These are phyloP conservation scores for Phytophthora crassamura DNA, from an alignment of 352 stramenopile species.

Conservation along the genomic window DNA sequence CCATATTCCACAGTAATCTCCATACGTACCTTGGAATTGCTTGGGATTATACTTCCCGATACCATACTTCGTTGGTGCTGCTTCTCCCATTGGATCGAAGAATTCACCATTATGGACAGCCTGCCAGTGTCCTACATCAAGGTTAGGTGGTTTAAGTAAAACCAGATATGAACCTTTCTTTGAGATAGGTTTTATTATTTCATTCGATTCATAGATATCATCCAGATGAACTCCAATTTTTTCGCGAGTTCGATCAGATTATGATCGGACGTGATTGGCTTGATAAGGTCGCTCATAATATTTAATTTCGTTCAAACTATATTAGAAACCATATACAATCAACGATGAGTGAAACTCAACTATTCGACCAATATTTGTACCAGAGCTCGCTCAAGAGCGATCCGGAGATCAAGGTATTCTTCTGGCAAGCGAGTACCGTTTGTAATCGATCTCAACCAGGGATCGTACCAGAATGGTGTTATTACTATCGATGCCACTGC, in stretches of 20 bases:
- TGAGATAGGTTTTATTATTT: slow-evolving; percentile 4
- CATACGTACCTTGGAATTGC: slow-evolving; percentile 16
- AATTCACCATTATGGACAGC: slow-evolving; percentile 5
- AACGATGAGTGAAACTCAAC: slow-evolving; percentile 10
- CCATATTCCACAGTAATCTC: slow-evolving; percentile 18
- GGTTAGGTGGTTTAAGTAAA: background rate
- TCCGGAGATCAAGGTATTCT: too few relatives aligned
- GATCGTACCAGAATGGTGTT: slow-evolving; percentile 9
- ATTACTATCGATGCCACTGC: slow-evolving; percentile 11
- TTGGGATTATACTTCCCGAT: slow-evolving; percentile 8
- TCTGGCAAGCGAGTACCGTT: slow-evolving; percentile 2
- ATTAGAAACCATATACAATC: slow-evolving; percentile 6
- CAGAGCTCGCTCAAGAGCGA: slow-evolving; percentile 12
- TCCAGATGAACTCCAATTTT: slow-evolving; percentile 3
- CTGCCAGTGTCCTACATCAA: slow-evolving; percentile 17
- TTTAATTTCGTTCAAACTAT: slow-evolving; percentile 8
- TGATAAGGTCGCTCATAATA: slow-evolving; percentile 10
- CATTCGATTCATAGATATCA: slow-evolving; percentile 8
- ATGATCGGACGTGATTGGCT: slow-evolving; percentile 4
- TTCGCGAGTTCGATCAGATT: slow-evolving; percentile 6
- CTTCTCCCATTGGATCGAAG: slow-evolving; percentile 19
- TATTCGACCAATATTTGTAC: slow-evolving; percentile 11
- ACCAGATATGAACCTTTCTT: slow-evolving; percentile 16
- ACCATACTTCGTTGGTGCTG: background rate
- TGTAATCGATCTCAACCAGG: slow-evolving; percentile 14